A percentile compares a stretch with the other conserved stretches of the same genome.
phyloP scores from a whole-genome alignment of 257 asterid genomes.

The Jacaranda mimosifolia region DNA sequence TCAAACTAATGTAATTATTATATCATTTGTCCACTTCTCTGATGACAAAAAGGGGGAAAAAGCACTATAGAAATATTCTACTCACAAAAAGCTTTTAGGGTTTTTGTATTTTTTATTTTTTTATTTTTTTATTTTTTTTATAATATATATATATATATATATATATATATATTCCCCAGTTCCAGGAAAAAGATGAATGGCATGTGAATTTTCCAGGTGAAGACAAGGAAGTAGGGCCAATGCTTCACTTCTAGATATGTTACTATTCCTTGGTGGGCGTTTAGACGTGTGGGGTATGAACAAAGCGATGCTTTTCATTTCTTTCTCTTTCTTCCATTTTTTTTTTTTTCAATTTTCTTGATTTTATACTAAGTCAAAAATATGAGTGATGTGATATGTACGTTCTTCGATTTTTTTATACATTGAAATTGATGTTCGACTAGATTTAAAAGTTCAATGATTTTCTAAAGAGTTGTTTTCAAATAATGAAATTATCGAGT shows the following conservation, averaged over 20 bases:
- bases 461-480: too few species aligned
- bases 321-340: background rate
- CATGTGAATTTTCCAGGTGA: background rate
- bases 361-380: too few species aligned
- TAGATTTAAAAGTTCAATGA: too few species aligned
- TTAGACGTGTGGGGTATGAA: constrained; percentile 18
- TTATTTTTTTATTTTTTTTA: background rate
- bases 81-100: too few species aligned
- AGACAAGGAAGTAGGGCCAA: too few species aligned
- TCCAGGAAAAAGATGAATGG: background rate
- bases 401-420: too few species aligned
- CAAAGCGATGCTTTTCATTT: background rate
- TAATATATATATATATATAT: too few species aligned
- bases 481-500: too few species aligned
- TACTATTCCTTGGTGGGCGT: background rate
- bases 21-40: background rate
- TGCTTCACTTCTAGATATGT: background rate
- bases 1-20: background rate
- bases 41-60: background rate
- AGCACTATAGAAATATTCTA: background rate
- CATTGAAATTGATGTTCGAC: too few species aligned
- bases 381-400: too few species aligned
- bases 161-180: background rate
- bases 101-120: too few species aligned
- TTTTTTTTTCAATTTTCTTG: background rate